Evolutionary conservation across 2,329 filamentous ascomycete genomes (phyloP).

Genomic region (Biscogniauxia mediterranea): DNA sequence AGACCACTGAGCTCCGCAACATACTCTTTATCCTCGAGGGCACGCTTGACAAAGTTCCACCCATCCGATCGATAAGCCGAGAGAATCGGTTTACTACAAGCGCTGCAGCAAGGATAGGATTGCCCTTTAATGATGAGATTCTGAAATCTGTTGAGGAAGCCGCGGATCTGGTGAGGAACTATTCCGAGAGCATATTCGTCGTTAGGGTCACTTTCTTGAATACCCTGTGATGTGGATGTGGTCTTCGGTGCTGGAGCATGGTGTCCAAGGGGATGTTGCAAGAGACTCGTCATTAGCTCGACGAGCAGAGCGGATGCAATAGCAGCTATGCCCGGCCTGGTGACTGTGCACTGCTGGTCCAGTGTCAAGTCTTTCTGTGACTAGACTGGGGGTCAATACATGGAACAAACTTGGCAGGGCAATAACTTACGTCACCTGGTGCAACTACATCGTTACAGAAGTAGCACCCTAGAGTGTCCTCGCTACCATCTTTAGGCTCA

Average conservation of each 20-base stretch:
- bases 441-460: slow-evolving; percentile 98
- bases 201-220: slow-evolving; percentile 50
- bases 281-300: slow-evolving; percentile 80
- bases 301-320: slow-evolving; percentile 90
- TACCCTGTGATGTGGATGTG: slow-evolving; percentile 34
- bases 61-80: slow-evolving; percentile 64
- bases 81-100: slow-evolving; percentile 70
- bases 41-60: slow-evolving; percentile 75
- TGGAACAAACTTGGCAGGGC: background rate
- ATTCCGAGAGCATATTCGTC: slow-evolving; percentile 61
- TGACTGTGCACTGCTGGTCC: slow-evolving; percentile 97
- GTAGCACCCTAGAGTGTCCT: slow-evolving; percentile 82
- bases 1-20: slow-evolving; percentile 64
- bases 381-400: slow-evolving; percentile 44
- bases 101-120: slow-evolving; percentile 79
- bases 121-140: slow-evolving; percentile 71
- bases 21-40: slow-evolving; percentile 72
- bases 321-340: slow-evolving; percentile 84
- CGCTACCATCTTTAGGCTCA: slow-evolving; percentile 52
- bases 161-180: slow-evolving; percentile 78
- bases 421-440: slow-evolving; percentile 75
- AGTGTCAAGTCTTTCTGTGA: slow-evolving; percentile 92
- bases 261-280: slow-evolving; percentile 79
- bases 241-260: slow-evolving; percentile 56
- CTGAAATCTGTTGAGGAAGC: slow-evolving; percentile 71